Evolutionary conservation across 257 asterid genomes (phyloP).

Genomic region (Nicotiana attenuata): DNA sequence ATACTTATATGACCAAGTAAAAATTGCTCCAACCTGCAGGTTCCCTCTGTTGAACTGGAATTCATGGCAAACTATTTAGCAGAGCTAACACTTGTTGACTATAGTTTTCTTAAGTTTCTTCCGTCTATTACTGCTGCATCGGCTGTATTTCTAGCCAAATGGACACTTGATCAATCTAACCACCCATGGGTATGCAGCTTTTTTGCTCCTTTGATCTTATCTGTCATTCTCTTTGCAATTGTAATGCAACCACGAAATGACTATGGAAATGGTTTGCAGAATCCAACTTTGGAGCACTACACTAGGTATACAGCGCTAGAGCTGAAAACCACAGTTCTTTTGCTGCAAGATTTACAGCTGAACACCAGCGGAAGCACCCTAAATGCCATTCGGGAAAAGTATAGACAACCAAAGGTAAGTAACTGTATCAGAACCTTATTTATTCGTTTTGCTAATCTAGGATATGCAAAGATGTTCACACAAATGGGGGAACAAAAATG

Average conservation of each 20-base stretch:
- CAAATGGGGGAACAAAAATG: neutral
- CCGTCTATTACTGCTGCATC: slow-evolving; percentile 94
- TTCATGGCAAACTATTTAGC: slow-evolving; percentile 90
- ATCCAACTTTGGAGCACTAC: slow-evolving; percentile 79
- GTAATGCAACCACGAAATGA: neutral
- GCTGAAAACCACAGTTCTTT: slow-evolving; percentile 53
- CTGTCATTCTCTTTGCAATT: neutral
- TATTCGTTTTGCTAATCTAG: neutral
- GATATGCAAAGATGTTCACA: neutral
- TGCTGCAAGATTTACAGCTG: slow-evolving; percentile 64
- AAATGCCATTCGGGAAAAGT: slow-evolving; percentile 70
- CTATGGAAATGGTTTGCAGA: slow-evolving; percentile 43
- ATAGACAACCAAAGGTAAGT: slow-evolving; percentile 74
- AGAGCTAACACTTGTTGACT: slow-evolving; percentile 74
- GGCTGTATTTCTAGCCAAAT: slow-evolving; percentile 87
- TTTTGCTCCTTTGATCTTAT: slow-evolving; percentile 6
- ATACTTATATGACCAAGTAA: slow-evolving; percentile 1
- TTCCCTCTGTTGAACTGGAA: slow-evolving; percentile 87
- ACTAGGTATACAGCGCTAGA: slow-evolving; percentile 54
- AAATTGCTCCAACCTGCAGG: slow-evolving; percentile 42
- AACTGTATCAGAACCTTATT: neutral
- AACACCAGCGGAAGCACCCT: slow-evolving; percentile 45
- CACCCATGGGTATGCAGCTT: slow-evolving; percentile 86
- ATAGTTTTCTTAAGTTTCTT: slow-evolving; percentile 73
- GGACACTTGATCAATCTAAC: slow-evolving; percentile 92